Percentiles rank a stretch among this genome's conserved stretches.
These are phyloP conservation scores for Leavenworthia alabamica DNA, from an alignment of 345 rosid genomes.

Conservation along the genomic window DNA sequence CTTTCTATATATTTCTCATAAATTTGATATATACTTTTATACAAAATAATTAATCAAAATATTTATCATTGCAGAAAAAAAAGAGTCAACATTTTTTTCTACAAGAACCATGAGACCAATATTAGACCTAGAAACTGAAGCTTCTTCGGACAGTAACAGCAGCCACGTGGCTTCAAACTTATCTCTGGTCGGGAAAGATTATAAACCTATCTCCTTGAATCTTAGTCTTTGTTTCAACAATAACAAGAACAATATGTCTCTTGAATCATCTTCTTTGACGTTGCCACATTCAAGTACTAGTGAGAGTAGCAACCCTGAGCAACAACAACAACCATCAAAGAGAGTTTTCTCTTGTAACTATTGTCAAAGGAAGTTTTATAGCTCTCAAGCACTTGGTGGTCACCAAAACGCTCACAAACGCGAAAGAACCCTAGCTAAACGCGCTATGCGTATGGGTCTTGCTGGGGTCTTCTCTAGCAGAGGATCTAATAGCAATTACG, in stretches of 20 bases:
- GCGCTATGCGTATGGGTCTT: constrained; percentile 60
- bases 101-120: constrained; percentile 40
- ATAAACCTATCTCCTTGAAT: constrained; percentile 45
- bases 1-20: neutral
- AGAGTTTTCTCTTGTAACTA: constrained; percentile 82
- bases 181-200: constrained; percentile 31
- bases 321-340: constrained; percentile 36
- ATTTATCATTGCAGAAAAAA: constrained; percentile 7
- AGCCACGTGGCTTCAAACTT: constrained; percentile 69
- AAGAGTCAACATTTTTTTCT: neutral
- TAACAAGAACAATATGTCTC: constrained; percentile 14
- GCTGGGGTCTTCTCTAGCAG: constrained; percentile 46
- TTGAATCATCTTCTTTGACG: constrained; percentile 34
- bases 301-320: constrained; percentile 49
- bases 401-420: constrained; percentile 92
- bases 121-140: constrained; percentile 54
- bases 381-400: constrained; percentile 88
- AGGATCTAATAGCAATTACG: constrained; percentile 39
- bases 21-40: neutral
- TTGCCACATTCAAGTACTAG: constrained; percentile 55
- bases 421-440: constrained; percentile 68
- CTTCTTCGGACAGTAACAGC: constrained; percentile 35
- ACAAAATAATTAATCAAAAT: neutral
- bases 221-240: constrained; percentile 46
- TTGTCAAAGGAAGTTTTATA: constrained; percentile 66